phyloP scores from a whole-genome alignment of 108 stramenopile genomes.

The Cyclostephanos tholiformis region DNA sequence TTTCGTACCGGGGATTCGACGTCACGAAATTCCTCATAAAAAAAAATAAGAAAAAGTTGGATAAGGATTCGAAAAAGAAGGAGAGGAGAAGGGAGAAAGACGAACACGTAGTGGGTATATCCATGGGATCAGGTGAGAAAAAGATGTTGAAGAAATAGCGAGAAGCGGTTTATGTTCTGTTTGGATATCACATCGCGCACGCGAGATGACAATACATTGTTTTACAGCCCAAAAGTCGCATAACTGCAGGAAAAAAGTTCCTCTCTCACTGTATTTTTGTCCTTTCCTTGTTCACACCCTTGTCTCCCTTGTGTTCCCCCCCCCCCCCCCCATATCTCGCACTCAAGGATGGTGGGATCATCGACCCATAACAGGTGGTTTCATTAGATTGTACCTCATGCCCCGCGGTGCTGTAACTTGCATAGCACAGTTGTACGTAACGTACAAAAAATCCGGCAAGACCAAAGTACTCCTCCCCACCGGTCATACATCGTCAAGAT shows the following conservation, averaged over 20 bases:
- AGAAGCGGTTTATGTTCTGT: background rate
- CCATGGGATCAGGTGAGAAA: constrained; percentile 34
- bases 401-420: constrained; percentile 43
- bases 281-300: background rate
- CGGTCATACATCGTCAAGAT: constrained; percentile 30
- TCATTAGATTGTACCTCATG: constrained; percentile 40
- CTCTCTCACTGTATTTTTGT: background rate
- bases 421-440: constrained; percentile 44
- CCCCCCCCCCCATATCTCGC: background rate
- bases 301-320: background rate
- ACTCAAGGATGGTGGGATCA: constrained; percentile 57
- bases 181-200: background rate
- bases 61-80: background rate
- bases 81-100: constrained; percentile 5
- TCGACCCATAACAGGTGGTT: constrained; percentile 42
- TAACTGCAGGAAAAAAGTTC: background rate
- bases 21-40: constrained; percentile 34
- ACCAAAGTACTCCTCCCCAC: constrained; percentile 41
- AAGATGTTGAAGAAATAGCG: background rate
- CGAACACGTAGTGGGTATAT: constrained; percentile 47
- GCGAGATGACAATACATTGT: background rate
- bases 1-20: constrained; percentile 57
- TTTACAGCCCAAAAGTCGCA: background rate
- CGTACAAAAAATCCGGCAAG: constrained; percentile 37
- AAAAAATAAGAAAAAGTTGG: background rate